These are phyloP conservation scores for Phytopythium oedochilum DNA, from an alignment of 352 stramenopile species.

Conservation along the genomic window DNA sequence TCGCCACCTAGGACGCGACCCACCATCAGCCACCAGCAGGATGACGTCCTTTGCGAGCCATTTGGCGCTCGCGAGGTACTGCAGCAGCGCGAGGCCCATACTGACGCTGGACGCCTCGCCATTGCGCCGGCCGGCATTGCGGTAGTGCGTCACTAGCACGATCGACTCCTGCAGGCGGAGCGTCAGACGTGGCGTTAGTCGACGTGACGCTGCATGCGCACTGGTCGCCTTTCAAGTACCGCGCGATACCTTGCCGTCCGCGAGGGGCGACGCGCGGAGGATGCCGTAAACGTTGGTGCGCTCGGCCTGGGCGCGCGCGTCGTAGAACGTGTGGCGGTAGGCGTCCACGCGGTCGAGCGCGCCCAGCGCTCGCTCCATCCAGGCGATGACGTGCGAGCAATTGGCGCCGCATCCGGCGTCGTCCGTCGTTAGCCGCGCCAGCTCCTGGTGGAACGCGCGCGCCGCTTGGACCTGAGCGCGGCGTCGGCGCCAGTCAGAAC, in stretches of 20 bases:
- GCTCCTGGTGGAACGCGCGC: constrained; percentile 25
- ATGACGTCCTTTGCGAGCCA: constrained; percentile 86
- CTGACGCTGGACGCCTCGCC: constrained; percentile 48
- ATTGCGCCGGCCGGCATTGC: constrained; percentile 37
- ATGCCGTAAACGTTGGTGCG: constrained; percentile 79
- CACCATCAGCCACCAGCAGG: constrained; percentile 70
- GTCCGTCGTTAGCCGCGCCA: constrained; percentile 21
- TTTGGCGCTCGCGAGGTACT: constrained; percentile 51
- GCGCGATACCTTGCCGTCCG: constrained; percentile 52
- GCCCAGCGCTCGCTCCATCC: constrained; percentile 52
- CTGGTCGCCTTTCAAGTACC: neutral
- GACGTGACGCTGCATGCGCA: no score
- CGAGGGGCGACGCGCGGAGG: constrained; percentile 62
- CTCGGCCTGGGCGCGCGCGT: constrained; percentile 4
- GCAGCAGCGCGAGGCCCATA: constrained; percentile 52
- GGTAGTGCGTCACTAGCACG: constrained; percentile 68
- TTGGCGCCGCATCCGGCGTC: constrained; percentile 32
- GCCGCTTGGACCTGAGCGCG: constrained; percentile 7
- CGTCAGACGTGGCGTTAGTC: neutral
- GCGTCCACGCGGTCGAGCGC: constrained; percentile 51
- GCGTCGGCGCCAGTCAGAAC: neutral
- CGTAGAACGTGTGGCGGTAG: constrained; percentile 50
- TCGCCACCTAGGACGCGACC: no score
- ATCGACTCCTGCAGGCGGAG: constrained; percentile 34
- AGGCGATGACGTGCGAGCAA: constrained; percentile 43